phyloP scores from a whole-genome alignment of 768 basidiomycete genomes.

The Trametes coccinea region DNA sequence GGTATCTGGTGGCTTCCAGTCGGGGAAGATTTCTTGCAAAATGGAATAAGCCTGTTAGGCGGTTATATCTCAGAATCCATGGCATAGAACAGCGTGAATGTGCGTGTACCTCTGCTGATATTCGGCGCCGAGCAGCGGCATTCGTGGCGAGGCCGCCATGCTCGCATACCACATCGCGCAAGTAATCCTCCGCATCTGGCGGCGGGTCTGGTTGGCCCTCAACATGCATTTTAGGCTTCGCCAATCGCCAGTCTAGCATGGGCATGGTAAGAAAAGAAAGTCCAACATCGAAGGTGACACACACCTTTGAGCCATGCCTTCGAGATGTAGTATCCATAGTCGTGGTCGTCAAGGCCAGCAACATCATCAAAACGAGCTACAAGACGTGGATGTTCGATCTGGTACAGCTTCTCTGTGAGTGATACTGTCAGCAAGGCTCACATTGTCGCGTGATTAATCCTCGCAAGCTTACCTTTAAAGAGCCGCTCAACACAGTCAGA shows the following conservation, averaged over 20 bases:
- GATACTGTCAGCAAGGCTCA: not conserved
- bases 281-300: conserved; percentile 14
- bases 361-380: conserved; percentile 60
- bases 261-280: not conserved
- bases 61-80: not conserved
- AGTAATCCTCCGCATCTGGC: conserved; percentile 61
- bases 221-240: conserved; percentile 77
- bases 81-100: not conserved
- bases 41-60: conserved; percentile 52
- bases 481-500: conserved; percentile 52
- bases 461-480: conserved; percentile 54
- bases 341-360: conserved; percentile 43
- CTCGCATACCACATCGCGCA: conserved; percentile 66
- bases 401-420: conserved; percentile 64
- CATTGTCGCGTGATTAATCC: not conserved
- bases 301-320: conserved; percentile 77
- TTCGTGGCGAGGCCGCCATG: conserved; percentile 65
- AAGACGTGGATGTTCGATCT: conserved; percentile 62
- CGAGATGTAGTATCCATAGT: conserved; percentile 68
- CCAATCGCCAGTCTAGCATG: conserved; percentile 66
- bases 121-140: conserved; percentile 54
- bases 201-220: conserved; percentile 57
- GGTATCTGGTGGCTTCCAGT: conserved; percentile 59
- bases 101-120: conserved; percentile 57
- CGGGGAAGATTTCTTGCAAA: conserved; percentile 59